Evolutionary conservation across 1,284 basidiomycete species (phyloP), one percentile per base, ranked within the genome.

Genomic region (Cryptococcus sp.): DNA sequence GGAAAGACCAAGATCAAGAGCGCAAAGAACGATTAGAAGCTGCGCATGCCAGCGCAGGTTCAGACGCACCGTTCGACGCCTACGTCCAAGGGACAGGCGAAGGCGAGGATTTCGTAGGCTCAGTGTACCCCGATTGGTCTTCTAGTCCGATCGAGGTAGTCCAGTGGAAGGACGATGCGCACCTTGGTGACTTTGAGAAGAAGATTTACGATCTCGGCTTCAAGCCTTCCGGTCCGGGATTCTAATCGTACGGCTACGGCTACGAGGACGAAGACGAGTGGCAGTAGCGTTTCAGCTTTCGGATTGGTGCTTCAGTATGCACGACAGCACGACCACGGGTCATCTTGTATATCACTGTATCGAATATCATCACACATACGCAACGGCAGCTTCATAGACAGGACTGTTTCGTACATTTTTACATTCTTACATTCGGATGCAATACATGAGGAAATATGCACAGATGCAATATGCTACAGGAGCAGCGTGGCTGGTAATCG

Each of bases 161-260:
- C 3, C 61, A 68, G 34, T 80, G 79, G 79, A 47, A 55, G 16
- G 59, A 75, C 46, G 70, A 78, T 57, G 47, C 55, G 22, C 52
- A 72, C 45, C 63, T 80, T 8, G 43, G 22, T 17, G 61, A 61
- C 37, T 78, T 80, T 58, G 78, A 80, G 57, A 61, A 62, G 19
- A 65, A 63, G 16, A 63, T 79, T 19, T 79, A 76, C 58, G 70
- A 69, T 52, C 50, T 73, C 5, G 75, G 74, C 0, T 79, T 79
- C 58, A 63, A 68, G 49, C 75, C 76, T n/a, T 65, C 58, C 52
- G 73, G 68, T n/a, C 60, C 59, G 17, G 72, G 72, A 3, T 74
- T 76, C 55, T 74, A 59, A 52, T 41, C 46, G 13, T 29, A 29
- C 26, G 26, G 10, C 26, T 29, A 29, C 26, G 26, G 10, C 26